Evolutionary conservation across 768 basidiomycete genomes (phyloP).

Genomic region (Porphyrellus cyaneotinctus): DNA sequence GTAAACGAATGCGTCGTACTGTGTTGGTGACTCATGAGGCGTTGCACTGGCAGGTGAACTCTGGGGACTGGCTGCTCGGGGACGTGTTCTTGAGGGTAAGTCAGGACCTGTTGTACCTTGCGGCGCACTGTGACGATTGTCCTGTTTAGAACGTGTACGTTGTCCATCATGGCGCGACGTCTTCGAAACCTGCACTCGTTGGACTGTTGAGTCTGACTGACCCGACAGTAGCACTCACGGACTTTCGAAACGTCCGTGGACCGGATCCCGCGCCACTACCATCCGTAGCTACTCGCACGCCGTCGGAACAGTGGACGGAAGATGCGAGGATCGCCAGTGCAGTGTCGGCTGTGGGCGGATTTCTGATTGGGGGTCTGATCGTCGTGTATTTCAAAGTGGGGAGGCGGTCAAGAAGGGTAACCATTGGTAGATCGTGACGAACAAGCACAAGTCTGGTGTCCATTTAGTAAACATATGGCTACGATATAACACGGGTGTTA

Average conservation of each 20-base stretch:
- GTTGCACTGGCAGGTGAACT: conserved; percentile 42
- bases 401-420: conserved; percentile 5
- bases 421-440: conserved; percentile 2
- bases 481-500: neutral
- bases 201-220: conserved; percentile 47
- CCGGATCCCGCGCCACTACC: conserved; percentile 34
- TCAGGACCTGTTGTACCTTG: neutral
- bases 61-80: conserved; percentile 61
- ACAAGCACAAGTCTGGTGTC: neutral
- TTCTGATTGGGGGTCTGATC: conserved; percentile 33
- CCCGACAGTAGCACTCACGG: conserved; percentile 29
- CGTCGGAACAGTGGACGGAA: conserved; percentile 12
- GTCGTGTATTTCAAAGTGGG: conserved; percentile 14
- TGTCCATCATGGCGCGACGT: conserved; percentile 42
- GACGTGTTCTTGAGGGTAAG: conserved; percentile 52
- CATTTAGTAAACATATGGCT: neutral
- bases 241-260: conserved; percentile 43
- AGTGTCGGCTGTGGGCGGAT: conserved; percentile 33
- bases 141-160: conserved; percentile 49
- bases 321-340: conserved; percentile 18
- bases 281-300: conserved; percentile 1
- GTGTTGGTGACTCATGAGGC: conserved; percentile 1
- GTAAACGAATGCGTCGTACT: conserved; percentile 2
- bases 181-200: conserved; percentile 38
- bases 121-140: neutral